These are phyloP conservation scores for Balamuthia mandrillaris DNA, from an alignment of 208 protist species.

Conservation along the genomic window DNA sequence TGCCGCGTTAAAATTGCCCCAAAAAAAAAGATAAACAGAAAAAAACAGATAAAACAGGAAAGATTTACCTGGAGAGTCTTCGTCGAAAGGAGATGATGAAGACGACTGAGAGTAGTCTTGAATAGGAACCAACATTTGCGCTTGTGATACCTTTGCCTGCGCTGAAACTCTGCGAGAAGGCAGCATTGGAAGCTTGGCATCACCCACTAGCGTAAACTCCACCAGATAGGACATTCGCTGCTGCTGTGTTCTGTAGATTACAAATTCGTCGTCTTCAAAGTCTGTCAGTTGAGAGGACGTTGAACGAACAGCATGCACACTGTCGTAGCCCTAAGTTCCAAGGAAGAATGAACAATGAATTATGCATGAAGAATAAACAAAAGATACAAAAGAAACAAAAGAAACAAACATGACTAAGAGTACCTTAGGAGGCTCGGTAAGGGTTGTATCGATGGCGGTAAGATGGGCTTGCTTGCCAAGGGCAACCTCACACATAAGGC, in stretches of 20 bases:
- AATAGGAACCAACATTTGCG: not conserved
- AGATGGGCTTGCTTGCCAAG: constrained; percentile 17
- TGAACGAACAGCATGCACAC: constrained; percentile 42
- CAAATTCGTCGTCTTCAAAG: constrained; percentile 54
- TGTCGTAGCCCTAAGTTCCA: constrained; percentile 39
- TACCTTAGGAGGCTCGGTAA: constrained; percentile 23
- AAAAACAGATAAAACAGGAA: too few species aligned
- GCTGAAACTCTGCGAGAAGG: not conserved
- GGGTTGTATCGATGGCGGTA: not conserved
- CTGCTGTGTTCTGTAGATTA: constrained; percentile 47
- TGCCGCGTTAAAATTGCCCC: not conserved
- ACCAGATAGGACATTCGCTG: constrained; percentile 56
- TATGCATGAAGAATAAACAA: too few species aligned
- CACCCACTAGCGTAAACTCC: constrained; percentile 4
- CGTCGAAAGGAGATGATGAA: not conserved
- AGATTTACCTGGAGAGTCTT: too few species aligned
- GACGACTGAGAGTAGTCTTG: not conserved
- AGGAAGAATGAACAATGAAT: too few species aligned
- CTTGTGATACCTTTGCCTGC: not conserved
- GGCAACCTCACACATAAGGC: constrained; percentile 40
- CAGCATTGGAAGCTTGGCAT: not conserved
- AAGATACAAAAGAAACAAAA: too few species aligned
- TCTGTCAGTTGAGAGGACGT: not conserved
- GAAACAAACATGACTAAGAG: too few species aligned
- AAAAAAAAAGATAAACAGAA: not conserved